Conservation (phyloP, 306 rosid species). For the Inga laurina region DNA sequence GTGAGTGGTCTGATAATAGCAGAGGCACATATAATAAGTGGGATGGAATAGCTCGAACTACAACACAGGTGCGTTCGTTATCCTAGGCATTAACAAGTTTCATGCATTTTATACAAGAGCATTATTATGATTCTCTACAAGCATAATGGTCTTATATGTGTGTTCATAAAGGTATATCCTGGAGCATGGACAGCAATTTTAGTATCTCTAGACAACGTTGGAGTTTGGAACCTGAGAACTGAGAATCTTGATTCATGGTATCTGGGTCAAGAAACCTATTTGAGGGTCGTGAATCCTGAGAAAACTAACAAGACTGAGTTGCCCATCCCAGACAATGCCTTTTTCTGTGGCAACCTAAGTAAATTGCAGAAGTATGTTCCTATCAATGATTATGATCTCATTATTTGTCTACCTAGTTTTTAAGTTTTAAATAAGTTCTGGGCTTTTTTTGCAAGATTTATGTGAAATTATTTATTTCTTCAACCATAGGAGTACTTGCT, state of each 20-base stretch:
- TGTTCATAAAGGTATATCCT: slow-evolving; percentile 71
- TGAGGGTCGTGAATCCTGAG: slow-evolving; percentile 83
- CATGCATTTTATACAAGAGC: not conserved
- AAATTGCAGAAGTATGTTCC: slow-evolving; percentile 72
- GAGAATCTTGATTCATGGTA: slow-evolving; percentile 96
- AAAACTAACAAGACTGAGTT: slow-evolving; percentile 89
- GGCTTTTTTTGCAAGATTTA: not conserved
- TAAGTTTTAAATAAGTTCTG: not conserved
- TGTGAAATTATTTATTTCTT: not conserved
- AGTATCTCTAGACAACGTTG: slow-evolving; percentile 91
- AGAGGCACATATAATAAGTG: slow-evolving; percentile 96
- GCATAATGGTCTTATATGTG: not conserved
- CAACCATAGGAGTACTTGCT: not conserved
- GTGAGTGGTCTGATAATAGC: slow-evolving; percentile 95
- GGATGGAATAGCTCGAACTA: slow-evolving; percentile 96
- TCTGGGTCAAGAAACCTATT: slow-evolving; percentile 96
- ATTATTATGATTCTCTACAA: not conserved
- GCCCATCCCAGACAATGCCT: slow-evolving; percentile 80
- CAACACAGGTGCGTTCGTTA: slow-evolving; percentile 65
- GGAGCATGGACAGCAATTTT: slow-evolving; percentile 95
- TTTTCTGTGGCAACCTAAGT: slow-evolving; percentile 74
- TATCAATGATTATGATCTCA: not conserved
- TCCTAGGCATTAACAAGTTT: not conserved
- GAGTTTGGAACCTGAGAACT: slow-evolving; percentile 88
- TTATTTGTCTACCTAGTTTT: not conserved